Base-by-base conservation (phyloP, 768 basidiomycete species). In the Candolleomyces aberdarensis region DNA sequence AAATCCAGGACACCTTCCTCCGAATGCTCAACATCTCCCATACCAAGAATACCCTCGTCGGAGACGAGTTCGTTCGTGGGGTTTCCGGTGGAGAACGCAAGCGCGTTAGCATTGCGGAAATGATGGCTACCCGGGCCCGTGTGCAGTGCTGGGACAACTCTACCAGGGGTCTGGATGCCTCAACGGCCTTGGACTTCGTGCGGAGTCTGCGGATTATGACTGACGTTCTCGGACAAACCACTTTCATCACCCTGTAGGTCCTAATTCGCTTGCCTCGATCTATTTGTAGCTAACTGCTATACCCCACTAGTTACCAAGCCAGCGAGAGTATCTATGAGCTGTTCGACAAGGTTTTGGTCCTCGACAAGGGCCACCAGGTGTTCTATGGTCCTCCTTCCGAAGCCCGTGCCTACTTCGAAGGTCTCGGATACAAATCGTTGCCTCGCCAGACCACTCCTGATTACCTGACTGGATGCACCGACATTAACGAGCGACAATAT, bases 341-440 rank as follows among this genome's bases (percentile, higher is more conserved):
- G 3, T 96, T 96, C 69, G 94, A 96, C 77, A 94, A 94, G 72
- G 91, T 96, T 39, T 78, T 93, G 66, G 84, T 96, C 36, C 80
- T 97, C 63, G 85, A 91, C 72, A 78, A 89, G 65, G 92, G 94
- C 13, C 88, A 82, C 26, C 88, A 91, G 71, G 88, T 92, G 11
- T 96, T 86, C 78, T 92, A 83, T 67, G 94, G 94, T 32, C 85
- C 88, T 7, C 82, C 85, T 7, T 76, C 80, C 8, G 82, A 88
- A 63, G 94, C 94, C 14, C 85, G 91, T 14, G 74, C 75, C 1
- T 96, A 96, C 75, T 94, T 97, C 66, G 83, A 91, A 65, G 71
- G 72, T 32, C 75, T 93, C 47, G 92, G 93, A 15, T 92, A 86
- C 73, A 83, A 83, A 40, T 63, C 89, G 19, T 84, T 90, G 26